Evolutionary conservation across 768 basidiomycete genomes (phyloP).

Genomic region (Lactifluus piperatus): DNA sequence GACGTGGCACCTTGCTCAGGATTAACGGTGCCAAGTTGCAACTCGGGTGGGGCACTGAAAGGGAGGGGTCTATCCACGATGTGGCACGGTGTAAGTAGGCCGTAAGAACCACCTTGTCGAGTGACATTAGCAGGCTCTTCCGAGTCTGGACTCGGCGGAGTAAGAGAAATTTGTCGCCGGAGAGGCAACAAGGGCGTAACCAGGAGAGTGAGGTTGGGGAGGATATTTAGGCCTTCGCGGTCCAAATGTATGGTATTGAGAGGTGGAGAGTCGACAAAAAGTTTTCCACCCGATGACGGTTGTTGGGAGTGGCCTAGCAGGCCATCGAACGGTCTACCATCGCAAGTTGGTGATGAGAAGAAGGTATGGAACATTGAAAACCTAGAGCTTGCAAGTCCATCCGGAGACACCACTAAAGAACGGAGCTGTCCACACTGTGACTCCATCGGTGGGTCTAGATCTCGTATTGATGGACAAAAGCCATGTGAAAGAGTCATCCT

Average conservation of each 20-base stretch:
- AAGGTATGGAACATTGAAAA: constrained; percentile 6
- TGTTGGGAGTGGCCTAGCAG: neutral
- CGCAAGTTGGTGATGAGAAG: constrained; percentile 2
- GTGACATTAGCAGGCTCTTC: neutral
- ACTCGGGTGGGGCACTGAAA: neutral
- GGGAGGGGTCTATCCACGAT: neutral
- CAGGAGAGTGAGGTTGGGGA: neutral
- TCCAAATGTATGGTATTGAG: neutral
- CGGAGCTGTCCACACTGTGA: constrained; percentile 1
- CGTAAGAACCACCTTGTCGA: neutral
- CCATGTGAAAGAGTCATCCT: neutral
- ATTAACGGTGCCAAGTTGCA: neutral
- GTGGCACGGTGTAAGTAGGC: neutral
- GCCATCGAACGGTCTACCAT: neutral
- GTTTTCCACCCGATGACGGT: neutral
- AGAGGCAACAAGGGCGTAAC: neutral
- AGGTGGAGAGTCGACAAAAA: neutral
- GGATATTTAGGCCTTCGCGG: neutral
- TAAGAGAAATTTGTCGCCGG: neutral
- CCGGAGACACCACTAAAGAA: neutral
- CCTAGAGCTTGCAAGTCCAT: neutral
- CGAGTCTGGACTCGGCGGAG: neutral
- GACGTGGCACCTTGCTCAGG: neutral
- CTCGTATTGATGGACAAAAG: neutral
- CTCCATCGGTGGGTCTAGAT: constrained; percentile 1